These are phyloP conservation scores for Xylaria digitata DNA, from an alignment of 2,329 filamentous ascomycete species.

Conservation along the genomic window DNA sequence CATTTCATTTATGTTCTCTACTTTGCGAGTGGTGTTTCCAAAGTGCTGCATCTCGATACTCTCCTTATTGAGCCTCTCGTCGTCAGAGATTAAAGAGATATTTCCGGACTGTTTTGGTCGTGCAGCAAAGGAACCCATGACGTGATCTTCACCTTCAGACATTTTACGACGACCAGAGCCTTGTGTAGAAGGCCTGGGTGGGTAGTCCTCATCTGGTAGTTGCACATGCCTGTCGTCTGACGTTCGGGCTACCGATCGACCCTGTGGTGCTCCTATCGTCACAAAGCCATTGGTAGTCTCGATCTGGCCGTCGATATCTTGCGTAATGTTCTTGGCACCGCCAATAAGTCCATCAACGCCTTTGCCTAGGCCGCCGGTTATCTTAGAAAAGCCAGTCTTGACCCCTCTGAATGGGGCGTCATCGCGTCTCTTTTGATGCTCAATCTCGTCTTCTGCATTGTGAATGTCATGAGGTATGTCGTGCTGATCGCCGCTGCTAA, in stretches of 20 bases:
- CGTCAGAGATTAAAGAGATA: conserved; percentile 54
- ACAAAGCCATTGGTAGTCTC: conserved; percentile 68
- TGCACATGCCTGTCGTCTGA: conserved; percentile 49
- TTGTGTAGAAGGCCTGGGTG: conserved; percentile 45
- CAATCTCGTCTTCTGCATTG: conserved; percentile 52
- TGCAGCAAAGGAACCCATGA: conserved; percentile 46
- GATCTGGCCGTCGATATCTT: conserved; percentile 63
- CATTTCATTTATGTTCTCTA: conserved; percentile 62
- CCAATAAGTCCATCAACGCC: conserved; percentile 58
- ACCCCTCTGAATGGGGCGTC: conserved; percentile 45
- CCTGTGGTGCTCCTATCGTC: conserved; percentile 46
- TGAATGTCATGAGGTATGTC: conserved; percentile 64
- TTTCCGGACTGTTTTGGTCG: conserved; percentile 51
- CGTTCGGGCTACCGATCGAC: conserved; percentile 39
- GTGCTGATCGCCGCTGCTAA: conserved; percentile 64
- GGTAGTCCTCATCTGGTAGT: conserved; percentile 51
- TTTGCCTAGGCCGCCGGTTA: conserved; percentile 63
- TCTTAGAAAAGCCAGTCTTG: conserved; percentile 56
- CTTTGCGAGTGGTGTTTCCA: conserved; percentile 65
- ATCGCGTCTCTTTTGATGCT: conserved; percentile 30
- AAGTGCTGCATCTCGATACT: conserved; percentile 49
- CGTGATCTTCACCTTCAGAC: conserved; percentile 41
- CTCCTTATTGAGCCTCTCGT: conserved; percentile 50
- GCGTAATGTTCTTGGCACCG: conserved; percentile 59
- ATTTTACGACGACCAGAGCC: conserved; percentile 37